Evolutionary conservation across 2,329 filamentous ascomycete species (phyloP).

Genomic region (Coleophoma eucalyptorum): DNA sequence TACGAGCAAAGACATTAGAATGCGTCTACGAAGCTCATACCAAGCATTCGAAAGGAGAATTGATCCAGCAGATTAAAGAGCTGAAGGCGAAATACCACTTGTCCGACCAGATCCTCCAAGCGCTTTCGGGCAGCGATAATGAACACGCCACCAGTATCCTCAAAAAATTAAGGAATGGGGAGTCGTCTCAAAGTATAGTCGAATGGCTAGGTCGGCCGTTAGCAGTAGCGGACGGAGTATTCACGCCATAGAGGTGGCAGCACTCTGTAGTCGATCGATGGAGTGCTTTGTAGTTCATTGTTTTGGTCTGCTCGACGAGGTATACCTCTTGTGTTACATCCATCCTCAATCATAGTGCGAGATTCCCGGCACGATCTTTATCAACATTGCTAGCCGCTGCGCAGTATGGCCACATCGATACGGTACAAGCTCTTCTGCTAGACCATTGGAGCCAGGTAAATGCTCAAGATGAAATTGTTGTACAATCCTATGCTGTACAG

Average conservation of each 20-base stretch:
- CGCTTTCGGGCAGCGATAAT: slow-evolving; percentile 24
- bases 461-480: too few species aligned
- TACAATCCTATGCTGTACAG: too few species aligned
- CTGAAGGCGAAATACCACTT: slow-evolving; percentile 22
- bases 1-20: slow-evolving; percentile 16
- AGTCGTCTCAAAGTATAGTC: slow-evolving; percentile 23
- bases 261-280: slow-evolving; percentile 18
- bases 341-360: too few species aligned
- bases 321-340: too few species aligned
- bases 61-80: slow-evolving; percentile 27
- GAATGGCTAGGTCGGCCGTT: slow-evolving; percentile 21
- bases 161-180: slow-evolving; percentile 22
- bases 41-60: slow-evolving; percentile 29
- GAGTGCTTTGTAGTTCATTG: too few species aligned
- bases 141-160: slow-evolving; percentile 26
- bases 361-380: too few species aligned
- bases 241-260: slow-evolving; percentile 20
- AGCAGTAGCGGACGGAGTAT: slow-evolving; percentile 13
- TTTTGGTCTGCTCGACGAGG: too few species aligned
- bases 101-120: slow-evolving; percentile 24
- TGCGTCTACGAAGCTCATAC: slow-evolving; percentile 29
- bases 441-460: too few species aligned
- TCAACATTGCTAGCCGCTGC: too few species aligned
- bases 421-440: too few species aligned
- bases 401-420: too few species aligned